phyloP scores from a whole-genome alignment of 1,284 basidiomycete genomes.

The Jaminaea rosea region DNA sequence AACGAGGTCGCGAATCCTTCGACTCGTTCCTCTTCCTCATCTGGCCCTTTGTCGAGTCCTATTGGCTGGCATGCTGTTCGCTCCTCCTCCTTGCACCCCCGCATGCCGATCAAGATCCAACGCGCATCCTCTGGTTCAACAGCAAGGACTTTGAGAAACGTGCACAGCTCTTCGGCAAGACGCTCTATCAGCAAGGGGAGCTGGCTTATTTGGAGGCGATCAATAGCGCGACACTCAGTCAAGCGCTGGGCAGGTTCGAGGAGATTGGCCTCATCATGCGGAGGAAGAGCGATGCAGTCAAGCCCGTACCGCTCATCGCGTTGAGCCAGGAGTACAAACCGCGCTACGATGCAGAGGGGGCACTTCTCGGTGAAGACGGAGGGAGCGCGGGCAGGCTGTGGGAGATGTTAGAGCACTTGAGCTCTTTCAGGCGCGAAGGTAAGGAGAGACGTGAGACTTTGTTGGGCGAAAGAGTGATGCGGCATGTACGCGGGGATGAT shows the following conservation, averaged over 20 bases:
- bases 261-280: conserved; percentile 33
- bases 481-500: not conserved
- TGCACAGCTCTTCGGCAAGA: conserved; percentile 45
- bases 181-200: conserved; percentile 45
- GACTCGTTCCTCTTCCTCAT: conserved; percentile 40
- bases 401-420: conserved; percentile 39
- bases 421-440: conserved; percentile 45
- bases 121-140: conserved; percentile 41
- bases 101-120: not conserved
- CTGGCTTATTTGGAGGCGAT: conserved; percentile 46
- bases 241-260: conserved; percentile 33
- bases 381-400: conserved; percentile 15
- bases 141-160: conserved; percentile 45
- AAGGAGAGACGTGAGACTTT: conserved; percentile 35
- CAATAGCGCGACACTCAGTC: conserved; percentile 32
- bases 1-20: conserved; percentile 43
- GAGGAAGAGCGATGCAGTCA: conserved; percentile 31
- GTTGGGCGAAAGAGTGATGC: not conserved
- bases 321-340: conserved; percentile 43
- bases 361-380: not conserved
- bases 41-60: conserved; percentile 42
- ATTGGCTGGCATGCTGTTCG: conserved; percentile 47
- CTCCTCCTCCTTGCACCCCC: conserved; percentile 44
- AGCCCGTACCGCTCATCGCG: conserved; percentile 43
- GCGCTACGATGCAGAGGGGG: not conserved